Evolutionary conservation across 495 filamentous ascomycete species (phyloP).

Genomic region (Haplographium delicatum): DNA sequence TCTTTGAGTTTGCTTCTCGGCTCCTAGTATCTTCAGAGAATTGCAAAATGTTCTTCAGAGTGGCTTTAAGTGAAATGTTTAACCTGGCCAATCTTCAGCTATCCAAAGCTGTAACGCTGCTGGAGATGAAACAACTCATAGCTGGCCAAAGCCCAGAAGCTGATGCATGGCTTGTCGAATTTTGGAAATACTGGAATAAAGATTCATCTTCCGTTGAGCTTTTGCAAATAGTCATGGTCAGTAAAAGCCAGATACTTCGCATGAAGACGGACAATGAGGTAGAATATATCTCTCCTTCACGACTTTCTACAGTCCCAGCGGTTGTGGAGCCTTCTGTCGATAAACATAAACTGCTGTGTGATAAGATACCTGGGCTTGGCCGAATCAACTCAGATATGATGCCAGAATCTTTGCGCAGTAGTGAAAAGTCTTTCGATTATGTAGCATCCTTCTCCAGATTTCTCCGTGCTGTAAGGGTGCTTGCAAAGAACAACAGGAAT

Average conservation of each 20-base stretch:
- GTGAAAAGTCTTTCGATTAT: constrained; percentile 1
- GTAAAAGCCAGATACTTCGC: too few relatives aligned
- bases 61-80: constrained; percentile 8
- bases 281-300: not conserved
- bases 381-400: constrained; percentile 11
- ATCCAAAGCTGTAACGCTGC: constrained; percentile 10
- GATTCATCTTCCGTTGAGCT: not conserved
- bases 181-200: constrained; percentile 26
- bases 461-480: constrained; percentile 1
- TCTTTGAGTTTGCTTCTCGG: constrained; percentile 24
- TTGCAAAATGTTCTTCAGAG: not conserved
- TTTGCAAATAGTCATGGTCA: not conserved
- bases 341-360: constrained; percentile 12
- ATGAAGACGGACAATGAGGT: too few relatives aligned
- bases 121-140: constrained; percentile 2
- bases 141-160: not conserved
- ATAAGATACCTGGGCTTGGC: constrained; percentile 9
- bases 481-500: not conserved
- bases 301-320: constrained; percentile 4
- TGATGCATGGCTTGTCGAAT: constrained; percentile 20
- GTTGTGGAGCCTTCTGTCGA: constrained; percentile 10
- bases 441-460: constrained; percentile 13
- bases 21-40: constrained; percentile 14
- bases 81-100: constrained; percentile 22
- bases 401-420: constrained; percentile 6